Base-by-base conservation (phyloP, 371 early-diverging fungal species). In the Mucor racemosus region DNA sequence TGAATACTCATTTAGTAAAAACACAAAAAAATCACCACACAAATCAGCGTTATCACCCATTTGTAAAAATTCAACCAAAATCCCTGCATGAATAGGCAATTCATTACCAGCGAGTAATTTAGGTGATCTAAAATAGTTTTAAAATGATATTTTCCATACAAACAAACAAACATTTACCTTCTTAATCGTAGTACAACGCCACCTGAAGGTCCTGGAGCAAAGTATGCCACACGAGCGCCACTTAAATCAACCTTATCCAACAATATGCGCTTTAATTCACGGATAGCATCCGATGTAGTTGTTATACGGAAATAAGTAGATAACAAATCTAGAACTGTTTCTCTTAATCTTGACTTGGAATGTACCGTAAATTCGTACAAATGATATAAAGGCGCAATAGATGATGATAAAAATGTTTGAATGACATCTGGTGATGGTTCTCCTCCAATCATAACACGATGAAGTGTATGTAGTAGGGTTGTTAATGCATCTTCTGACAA, bases 11-110 rank as follows among this genome's bases (percentile, higher is more conserved):
- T 90, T 91, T 53, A 94, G 69, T 36, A 95, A 67, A 61, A 86
- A 85, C 62, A 95, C 81, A 65, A 93, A 95, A 11, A 95, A 77
- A 48, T 90, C 91, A 15, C 93, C 93, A 15, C 85, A 73, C 3
- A 93, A 67, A 41, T 84, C 85, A 5, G 81, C 78, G 59, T 86
- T 82, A n/a, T 82, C 78, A 0, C 84, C 62, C 0, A 71, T 66
- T 48, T 84, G 78, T 48, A 93, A 63, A 60, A 94, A 86, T 15
- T 85, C 86, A 14, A 92, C 70, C 61, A 94, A 81, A 1, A 79
- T 70, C 33, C 82, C 81, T 1, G 88, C 79, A 60, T 87, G 81
- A 31, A 89, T 64, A 8, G 84, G 81, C 4, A 88, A 69, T 34
- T 84, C 77, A 38, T 86, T 85, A 6, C 81, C 83, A 40, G 80